A percentile compares a stretch with the other conserved stretches of the same genome.
These are phyloP conservation scores for Phalaenopsis aphrodite DNA, from an alignment of 106 monocot genomes.

Conservation along the genomic window DNA sequence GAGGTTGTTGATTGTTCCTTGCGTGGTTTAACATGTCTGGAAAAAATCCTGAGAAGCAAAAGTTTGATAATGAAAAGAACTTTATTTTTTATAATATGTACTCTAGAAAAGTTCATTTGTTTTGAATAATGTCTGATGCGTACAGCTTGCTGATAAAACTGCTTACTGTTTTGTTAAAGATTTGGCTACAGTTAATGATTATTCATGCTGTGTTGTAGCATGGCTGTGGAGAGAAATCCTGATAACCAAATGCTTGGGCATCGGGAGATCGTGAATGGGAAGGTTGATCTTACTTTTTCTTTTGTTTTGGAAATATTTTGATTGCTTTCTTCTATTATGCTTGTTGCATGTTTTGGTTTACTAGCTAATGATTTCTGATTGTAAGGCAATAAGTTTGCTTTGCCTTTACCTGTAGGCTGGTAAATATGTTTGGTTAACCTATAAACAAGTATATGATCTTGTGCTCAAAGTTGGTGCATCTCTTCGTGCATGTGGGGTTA, in stretches of 20 bases:
- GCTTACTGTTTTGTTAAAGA: background rate
- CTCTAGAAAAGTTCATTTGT: background rate
- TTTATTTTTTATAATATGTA: background rate
- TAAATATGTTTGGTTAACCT: constrained; percentile 70
- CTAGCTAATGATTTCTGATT: background rate
- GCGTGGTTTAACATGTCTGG: constrained; percentile 26
- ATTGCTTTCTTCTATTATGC: background rate
- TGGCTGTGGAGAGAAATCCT: constrained; percentile 58
- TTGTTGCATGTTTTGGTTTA: background rate
- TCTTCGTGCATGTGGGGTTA: constrained; percentile 56
- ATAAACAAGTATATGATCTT: constrained; percentile 76
- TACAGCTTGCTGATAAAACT: background rate
- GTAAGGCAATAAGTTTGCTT: background rate
- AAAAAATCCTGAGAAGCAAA: constrained; percentile 44
- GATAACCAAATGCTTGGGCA: constrained; percentile 75
- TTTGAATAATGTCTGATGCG: background rate
- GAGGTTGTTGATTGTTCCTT: background rate
- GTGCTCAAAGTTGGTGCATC: constrained; percentile 74
- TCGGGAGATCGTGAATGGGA: constrained; percentile 58
- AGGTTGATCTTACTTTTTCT: constrained; percentile 23
- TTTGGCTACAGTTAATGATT: background rate
- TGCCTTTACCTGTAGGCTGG: constrained; percentile 49
- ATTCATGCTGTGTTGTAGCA: constrained; percentile 18
- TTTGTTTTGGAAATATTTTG: background rate
- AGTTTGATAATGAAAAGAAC: constrained; percentile 31